Evolutionary conservation across 2,329 filamentous ascomycete species (phyloP), one percentile per base, ranked within the genome.

Genomic region (Aaosphaeria pasadenensis): DNA sequence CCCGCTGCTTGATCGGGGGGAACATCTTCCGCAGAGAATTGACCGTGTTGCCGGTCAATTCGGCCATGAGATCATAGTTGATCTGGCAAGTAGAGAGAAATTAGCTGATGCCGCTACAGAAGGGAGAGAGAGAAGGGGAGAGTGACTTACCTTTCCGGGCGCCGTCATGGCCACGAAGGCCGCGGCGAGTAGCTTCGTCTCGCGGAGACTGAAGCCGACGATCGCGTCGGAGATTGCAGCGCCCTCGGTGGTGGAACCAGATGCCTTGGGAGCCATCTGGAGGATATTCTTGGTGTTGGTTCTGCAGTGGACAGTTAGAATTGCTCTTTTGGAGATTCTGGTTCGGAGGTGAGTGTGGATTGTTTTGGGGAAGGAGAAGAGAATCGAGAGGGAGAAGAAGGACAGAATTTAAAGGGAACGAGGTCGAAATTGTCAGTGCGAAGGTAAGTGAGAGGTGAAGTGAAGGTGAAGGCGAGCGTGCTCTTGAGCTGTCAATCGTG

Each of bases 11-110:
- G 43, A 64, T 48, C 0, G 56, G 57, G 0, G 66, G 66, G 54
- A 57, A 64, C 53, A 67, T 60, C 58, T 69, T 69, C 56, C 64
- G 64, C 41, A 66, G 57, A 0, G 61, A 56, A 31, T 63, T 62
- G 11, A 50, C 50, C 1, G 65, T 68, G 52, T 66, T 62, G 39
- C 58, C 57, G 0, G 63, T 61, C 3, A 69, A 50, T 4, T 40
- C 52, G 1, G 59, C 59, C 57, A 69, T 63, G 9, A 62, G 28
- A 1, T 60, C 54, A 35, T 60, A 69, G 49, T 69, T 58, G 46
- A 57, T 64, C 64, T 24, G 17, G 17, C 17, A 24, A 3, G 17
- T 24, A 24, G 17, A 24, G 17, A 67, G 38, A 13, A 3, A 4
- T 5, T 1, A 35, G 32, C 49, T 11, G 30, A 13, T 38, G 44